Base-by-base conservation (phyloP, 345 rosid species). In the Viola odorata region DNA sequence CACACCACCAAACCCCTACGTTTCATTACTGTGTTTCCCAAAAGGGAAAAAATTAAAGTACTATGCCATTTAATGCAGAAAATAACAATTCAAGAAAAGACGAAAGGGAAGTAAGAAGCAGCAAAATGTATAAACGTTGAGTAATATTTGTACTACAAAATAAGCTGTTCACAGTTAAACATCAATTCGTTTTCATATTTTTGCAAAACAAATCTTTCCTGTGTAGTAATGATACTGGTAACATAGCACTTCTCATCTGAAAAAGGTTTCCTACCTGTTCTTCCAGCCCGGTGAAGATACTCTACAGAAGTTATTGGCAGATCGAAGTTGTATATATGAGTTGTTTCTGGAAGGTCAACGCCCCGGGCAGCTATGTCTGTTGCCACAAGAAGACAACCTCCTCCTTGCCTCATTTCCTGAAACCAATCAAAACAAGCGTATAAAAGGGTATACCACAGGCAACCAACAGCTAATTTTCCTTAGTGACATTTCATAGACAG, bases 301-400 rank as follows among this genome's bases (percentile, higher is more conserved):
- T 87, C 91, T 39, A 83, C 76, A 47, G 84, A 94, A 57, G 83
- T 76, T 79, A 81, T 83, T 14, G 98, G 98, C 54, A 85, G 81
- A 77, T 87, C 89, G 66, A 85, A 92, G 78, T 92, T 92, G 84
- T 82, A 92, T 53, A 92, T 83, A 50, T 89, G 96, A 71, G 94
- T 85, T 48, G 96, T 92, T 68, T 87, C 91, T 0, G 91, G 89
- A 58, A 92, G 82, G 74, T 92, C 96, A 49, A 92, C 87, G 17
- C 98, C 96, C 67, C 98, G 75, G 15, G 91, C 98, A 12, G 96
- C 96, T 65, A 92, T 84, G 79, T 89, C 98, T 14, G 96, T 92
- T 53, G 96, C 81, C 64, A 92, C 85, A 62, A 92, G 92, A 75
- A 92, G 87, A 82, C 73, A 79, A 41, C 91, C 84, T 51, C 82